Percentiles rank a stretch among this genome's conserved stretches.
phyloP scores from a whole-genome alignment of 2,329 filamentous ascomycete genomes.

The Pezicula carpinea region DNA sequence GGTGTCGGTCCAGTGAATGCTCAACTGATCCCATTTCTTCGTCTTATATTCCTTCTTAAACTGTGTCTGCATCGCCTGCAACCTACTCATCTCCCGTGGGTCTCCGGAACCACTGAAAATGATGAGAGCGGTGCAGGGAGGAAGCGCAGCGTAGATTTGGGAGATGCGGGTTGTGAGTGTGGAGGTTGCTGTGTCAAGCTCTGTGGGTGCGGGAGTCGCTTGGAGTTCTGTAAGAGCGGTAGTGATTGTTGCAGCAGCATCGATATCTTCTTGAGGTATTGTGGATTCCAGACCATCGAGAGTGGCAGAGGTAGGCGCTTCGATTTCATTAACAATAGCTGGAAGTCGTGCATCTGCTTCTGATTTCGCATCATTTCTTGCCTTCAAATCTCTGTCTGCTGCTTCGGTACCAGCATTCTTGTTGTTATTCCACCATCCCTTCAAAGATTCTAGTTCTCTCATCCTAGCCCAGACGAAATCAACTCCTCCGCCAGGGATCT shows the following conservation, averaged over 20 bases:
- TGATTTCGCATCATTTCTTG: conserved; percentile 1
- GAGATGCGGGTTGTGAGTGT: conserved; percentile 40
- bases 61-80: conserved; percentile 55
- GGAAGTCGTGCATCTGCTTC: neutral
- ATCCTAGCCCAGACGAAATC: conserved; percentile 65
- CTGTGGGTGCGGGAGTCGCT: conserved; percentile 4
- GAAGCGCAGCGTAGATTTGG: conserved; percentile 52
- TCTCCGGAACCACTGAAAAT: conserved; percentile 64
- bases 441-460: conserved; percentile 59
- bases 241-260: conserved; percentile 1
- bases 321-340: neutral
- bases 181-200: conserved; percentile 9
- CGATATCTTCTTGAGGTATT: neutral
- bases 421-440: conserved; percentile 64
- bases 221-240: conserved; percentile 6
- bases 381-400: conserved; percentile 4
- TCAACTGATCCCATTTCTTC: conserved; percentile 62
- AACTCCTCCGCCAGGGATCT: conserved; percentile 55
- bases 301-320: neutral
- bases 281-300: neutral
- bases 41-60: conserved; percentile 63
- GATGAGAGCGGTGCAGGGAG: conserved; percentile 61
- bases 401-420: conserved; percentile 18
- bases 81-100: conserved; percentile 58
- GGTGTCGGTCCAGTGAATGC: conserved; percentile 62